Evolutionary conservation across 176 grass and related monocot genomes (phyloP).

Genomic region (Microstegium vimineum): DNA sequence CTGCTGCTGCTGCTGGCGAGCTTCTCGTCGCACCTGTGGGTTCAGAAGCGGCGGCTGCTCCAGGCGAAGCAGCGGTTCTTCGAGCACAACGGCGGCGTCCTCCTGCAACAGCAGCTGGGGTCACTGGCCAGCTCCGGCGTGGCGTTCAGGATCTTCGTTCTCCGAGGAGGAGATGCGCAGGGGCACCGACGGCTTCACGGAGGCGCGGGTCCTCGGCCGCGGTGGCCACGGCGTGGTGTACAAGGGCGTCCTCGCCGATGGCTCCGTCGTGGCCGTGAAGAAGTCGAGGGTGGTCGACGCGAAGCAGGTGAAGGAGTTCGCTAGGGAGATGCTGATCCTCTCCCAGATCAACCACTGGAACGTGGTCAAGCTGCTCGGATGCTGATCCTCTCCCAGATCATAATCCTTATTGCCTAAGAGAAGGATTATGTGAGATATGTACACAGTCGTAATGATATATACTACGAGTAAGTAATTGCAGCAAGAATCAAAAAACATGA

Average conservation of each 20-base stretch:
- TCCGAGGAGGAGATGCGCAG: conserved; percentile 14
- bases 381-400: no score
- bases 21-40: conserved; percentile 8
- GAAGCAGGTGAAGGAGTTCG: conserved; percentile 23
- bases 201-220: background rate
- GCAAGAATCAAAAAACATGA: no score
- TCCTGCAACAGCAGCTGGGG: conserved; percentile 29
- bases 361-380: conserved; percentile 32
- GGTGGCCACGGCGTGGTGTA: conserved; percentile 23
- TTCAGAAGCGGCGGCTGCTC: conserved; percentile 18
- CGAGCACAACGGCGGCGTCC: conserved; percentile 33
- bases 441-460: no score
- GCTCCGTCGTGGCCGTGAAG: conserved; percentile 31
- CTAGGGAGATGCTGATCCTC: conserved; percentile 37
- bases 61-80: conserved; percentile 21
- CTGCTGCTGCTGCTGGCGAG: background rate
- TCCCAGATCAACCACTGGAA: conserved; percentile 40
- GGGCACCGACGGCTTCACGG: conserved; percentile 23
- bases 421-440: no score
- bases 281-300: conserved; percentile 9
- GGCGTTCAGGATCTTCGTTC: conserved; percentile 21
- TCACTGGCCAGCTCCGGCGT: background rate
- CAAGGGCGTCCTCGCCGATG: conserved; percentile 14
- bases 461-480: no score
- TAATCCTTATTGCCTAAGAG: no score